Conservation (phyloP, 2,329 filamentous ascomycete species). For the Endoconidiophora laricicola region DNA sequence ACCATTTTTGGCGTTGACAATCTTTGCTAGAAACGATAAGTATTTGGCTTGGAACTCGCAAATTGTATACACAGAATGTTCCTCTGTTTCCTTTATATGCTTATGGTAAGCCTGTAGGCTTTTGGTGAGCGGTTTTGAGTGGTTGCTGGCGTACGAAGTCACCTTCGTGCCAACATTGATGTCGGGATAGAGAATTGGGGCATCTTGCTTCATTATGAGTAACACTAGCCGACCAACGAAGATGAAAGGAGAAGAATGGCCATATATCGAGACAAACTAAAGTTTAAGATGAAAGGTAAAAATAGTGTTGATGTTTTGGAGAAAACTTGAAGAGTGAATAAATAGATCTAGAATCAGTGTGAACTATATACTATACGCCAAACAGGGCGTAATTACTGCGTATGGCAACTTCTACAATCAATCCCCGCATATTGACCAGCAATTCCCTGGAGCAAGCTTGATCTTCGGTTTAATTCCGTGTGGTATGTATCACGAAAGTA, state of each 20-base stretch:
- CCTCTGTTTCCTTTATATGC: constrained; percentile 8
- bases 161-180: constrained; percentile 11
- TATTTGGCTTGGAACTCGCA: constrained; percentile 12
- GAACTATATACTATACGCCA: too few species aligned
- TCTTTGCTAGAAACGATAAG: constrained; percentile 8
- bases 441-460: too few species aligned
- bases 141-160: constrained; percentile 10
- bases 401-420: too few species aligned
- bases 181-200: constrained; percentile 11
- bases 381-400: too few species aligned
- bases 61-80: constrained; percentile 8
- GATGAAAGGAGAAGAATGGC: too few species aligned
- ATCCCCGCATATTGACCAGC: too few species aligned
- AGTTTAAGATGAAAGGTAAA: too few species aligned
- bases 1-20: constrained; percentile 9
- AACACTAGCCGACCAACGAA: neutral
- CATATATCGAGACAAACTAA: too few species aligned
- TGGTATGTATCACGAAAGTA: too few species aligned
- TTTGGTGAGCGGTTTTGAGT: constrained; percentile 5
- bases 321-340: too few species aligned
- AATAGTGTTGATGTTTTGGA: neutral
- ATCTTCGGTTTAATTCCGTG: too few species aligned
- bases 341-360: too few species aligned
- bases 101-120: constrained; percentile 6
- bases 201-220: constrained; percentile 10